A percentile compares a stretch with the other conserved stretches of the same genome.
These are phyloP conservation scores for Candida insectorum DNA, from an alignment of 805 yeast species.

Conservation along the genomic window DNA sequence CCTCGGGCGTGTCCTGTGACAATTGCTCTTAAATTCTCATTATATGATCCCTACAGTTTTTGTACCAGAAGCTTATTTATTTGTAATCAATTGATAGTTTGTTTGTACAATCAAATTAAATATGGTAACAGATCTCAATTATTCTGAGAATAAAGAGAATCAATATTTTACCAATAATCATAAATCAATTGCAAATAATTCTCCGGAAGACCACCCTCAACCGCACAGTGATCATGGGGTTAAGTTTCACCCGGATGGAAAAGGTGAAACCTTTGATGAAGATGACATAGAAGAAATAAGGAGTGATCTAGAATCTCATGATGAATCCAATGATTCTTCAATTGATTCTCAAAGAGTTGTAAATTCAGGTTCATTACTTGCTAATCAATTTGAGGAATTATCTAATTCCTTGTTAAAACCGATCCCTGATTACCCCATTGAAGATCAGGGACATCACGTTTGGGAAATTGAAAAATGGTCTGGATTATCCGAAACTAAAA, in stretches of 20 bases:
- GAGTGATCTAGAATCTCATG: neutral
- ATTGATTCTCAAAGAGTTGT: too few species aligned
- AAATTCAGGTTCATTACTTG: constrained; percentile 16
- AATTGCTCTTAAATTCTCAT: too few species aligned
- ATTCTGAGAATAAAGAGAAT: constrained; percentile 12
- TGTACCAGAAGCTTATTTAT: too few species aligned
- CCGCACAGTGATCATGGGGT: too few species aligned
- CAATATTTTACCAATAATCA: constrained; percentile 6
- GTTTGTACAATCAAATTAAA: too few species aligned
- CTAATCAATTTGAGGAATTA: constrained; percentile 27
- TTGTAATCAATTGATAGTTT: too few species aligned
- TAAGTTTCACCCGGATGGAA: too few species aligned
- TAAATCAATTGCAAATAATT: too few species aligned
- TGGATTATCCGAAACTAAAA: constrained; percentile 38
- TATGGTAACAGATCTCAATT: constrained; percentile 10
- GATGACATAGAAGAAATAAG: neutral
- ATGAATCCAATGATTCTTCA: neutral
- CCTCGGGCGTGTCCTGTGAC: too few species aligned
- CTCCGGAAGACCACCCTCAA: too few species aligned
- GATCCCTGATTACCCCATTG: constrained; percentile 35
- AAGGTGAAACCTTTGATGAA: too few species aligned
- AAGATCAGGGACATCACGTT: constrained; percentile 33
- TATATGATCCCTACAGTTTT: too few species aligned
- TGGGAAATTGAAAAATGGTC: constrained; percentile 55
- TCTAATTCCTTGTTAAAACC: constrained; percentile 34